Evolutionary conservation across 1,284 basidiomycete species (phyloP), one percentile per base, ranked within the genome.

Genomic region (Dichomitus squalens): DNA sequence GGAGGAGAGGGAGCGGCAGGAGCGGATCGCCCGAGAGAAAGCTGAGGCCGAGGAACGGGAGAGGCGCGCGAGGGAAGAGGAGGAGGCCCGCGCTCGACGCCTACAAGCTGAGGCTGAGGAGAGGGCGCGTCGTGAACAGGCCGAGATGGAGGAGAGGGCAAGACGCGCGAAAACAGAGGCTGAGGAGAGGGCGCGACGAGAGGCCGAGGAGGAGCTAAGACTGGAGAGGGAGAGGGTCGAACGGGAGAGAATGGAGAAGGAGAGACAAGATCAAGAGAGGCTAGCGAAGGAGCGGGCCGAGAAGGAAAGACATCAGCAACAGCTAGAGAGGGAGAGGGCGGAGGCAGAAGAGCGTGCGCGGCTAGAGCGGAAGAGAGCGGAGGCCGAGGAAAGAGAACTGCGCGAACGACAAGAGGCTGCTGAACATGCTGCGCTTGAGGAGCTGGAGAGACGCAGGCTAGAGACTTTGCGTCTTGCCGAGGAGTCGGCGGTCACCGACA

Each of bases 311-410:
- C 12, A 74, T 75, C 59, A 71, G 67, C 44, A 54, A 11, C 60
- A 62, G 18, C 41, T 73, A 29, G 72, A 74, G 58, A 57, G 53
- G 66, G 56, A 72, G 50, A 70, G 68, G 60, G 69, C 71, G 56
- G 68, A 52, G 18, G 18, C 11, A 41, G 48, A 50, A 49, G 35
- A 25, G 36, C 16, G 50, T 52, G 41, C 49, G 50, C 40, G 39
- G 34, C 18, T 53, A 16, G 52, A 25, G 52, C 56, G 55, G 66
- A 56, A 72, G 54, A 69, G 67, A 61, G 70, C 71, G 52, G 69
- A 59, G 41, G 48, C 46, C n/a, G 59, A 58, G 39, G 39, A 51
- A 33, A 23, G 49, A 63, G 63, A 71, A 55, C 68, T 79, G 70
- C 56, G 61, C 53, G 55, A 60, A 18, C 46, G 49, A 8, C 43